These are phyloP conservation scores for Aegilops bicornis DNA, from an alignment of 176 grass and related monocot species.

Conservation along the genomic window DNA sequence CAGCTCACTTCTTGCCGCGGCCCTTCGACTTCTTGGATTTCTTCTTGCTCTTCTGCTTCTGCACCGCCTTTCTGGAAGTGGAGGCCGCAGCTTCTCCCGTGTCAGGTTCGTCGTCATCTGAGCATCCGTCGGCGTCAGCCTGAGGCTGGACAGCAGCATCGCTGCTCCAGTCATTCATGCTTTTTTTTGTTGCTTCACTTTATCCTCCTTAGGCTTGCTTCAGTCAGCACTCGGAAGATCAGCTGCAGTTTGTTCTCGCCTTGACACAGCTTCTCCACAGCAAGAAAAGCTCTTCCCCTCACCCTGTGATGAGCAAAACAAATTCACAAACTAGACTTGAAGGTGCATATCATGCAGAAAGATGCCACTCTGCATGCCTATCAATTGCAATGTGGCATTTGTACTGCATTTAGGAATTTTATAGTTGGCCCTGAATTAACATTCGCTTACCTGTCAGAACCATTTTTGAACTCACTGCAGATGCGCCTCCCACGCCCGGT, in stretches of 20 bases:
- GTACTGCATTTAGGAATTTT: background rate
- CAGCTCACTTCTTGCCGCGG: slow-evolving; percentile 31
- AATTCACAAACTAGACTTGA: background rate
- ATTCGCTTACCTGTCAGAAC: slow-evolving; percentile 28
- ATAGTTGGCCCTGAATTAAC: background rate
- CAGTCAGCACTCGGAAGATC: slow-evolving; percentile 28
- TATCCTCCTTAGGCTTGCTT: background rate
- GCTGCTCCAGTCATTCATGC: background rate
- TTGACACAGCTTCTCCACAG: background rate
- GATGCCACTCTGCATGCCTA: too few species aligned
- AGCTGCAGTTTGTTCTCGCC: slow-evolving; percentile 26
- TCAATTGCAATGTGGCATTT: background rate
- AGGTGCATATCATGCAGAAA: too few species aligned
- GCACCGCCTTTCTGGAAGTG: background rate
- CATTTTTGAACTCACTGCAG: slow-evolving; percentile 26
- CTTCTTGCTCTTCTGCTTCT: slow-evolving; percentile 10
- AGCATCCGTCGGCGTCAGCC: background rate
- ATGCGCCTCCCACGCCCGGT: too few species aligned
- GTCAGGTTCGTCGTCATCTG: slow-evolving; percentile 11
- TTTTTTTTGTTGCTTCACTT: background rate
- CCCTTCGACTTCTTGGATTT: slow-evolving; percentile 13
- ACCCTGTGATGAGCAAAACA: background rate
- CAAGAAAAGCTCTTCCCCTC: background rate
- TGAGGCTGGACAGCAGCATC: background rate
- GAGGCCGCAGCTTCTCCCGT: background rate